Evolutionary conservation across 768 basidiomycete species (phyloP), one percentile per base, ranked within the genome.

Genomic region (Sarcomyxa edulis): DNA sequence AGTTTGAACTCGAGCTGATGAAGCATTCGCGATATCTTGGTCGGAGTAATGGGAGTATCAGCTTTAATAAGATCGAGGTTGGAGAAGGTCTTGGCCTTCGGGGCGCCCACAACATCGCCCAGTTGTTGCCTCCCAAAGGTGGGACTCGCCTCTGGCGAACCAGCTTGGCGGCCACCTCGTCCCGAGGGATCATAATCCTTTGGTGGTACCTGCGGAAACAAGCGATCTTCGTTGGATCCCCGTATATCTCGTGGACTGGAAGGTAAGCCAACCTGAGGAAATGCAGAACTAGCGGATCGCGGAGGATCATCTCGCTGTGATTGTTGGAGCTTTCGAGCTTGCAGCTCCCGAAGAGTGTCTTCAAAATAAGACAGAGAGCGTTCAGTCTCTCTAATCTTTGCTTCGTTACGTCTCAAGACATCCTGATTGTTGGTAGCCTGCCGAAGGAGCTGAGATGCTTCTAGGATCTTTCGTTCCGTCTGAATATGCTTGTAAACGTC

Each of bases 1-100:
- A 97, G 81, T 67, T 99, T 99, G 78, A 97, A 99, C 64, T 98
- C 94, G 45, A 99, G 82, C 62, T 97, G 94, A 62, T 97, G 94
- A 35, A 98, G 78, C 94, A 98, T 97, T 50, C 80, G 80, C 28
- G 92, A 89, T 58, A 99, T 98, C 70, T 95, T 98, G 49, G 89
- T 84, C 2, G 94, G 85, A 14, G 92, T 93, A 55, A 95, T 80
- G 11, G 95, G 94, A 31, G 94, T 94, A 66, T 99, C 96, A 47
- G 93, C 93, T 65, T 94, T 94, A 62, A 96, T 91, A 46, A 99
- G 69, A 70, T 99, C 96, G 46, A 93, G 71, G 51, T 90, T 91
- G 47, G 80, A 78, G 56, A 86, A 87, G 41, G 77, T 76, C 62
- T 83, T 86, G 45, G 61, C 62, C 55, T 72, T 74, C 23, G 76